These are phyloP conservation scores for Hippophae tibetana DNA, from an alignment of 306 rosid species.

Conservation along the genomic window DNA sequence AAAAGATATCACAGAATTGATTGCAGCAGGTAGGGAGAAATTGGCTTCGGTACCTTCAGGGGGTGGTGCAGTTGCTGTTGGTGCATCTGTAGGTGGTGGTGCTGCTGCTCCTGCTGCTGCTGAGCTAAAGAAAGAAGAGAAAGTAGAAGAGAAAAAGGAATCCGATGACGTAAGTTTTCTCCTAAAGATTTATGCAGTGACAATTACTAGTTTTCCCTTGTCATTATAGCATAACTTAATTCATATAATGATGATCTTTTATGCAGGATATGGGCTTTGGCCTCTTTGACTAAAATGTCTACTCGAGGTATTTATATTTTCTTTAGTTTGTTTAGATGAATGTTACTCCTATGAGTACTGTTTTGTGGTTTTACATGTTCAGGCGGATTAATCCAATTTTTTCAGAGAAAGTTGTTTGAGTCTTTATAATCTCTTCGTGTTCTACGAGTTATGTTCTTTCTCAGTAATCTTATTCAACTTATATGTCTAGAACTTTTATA, in stretches of 20 bases:
- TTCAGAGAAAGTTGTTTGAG: too few species aligned
- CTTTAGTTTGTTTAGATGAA: too few species aligned
- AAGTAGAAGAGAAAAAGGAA: constrained; percentile 71
- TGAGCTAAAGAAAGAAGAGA: constrained; percentile 69
- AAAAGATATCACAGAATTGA: constrained; percentile 55
- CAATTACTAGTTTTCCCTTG: background rate
- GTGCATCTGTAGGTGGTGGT: constrained; percentile 26
- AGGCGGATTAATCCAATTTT: too few species aligned
- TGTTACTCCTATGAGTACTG: too few species aligned
- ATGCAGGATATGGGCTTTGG: constrained; percentile 85
- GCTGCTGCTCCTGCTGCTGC: constrained; percentile 49
- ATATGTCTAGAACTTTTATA: too few species aligned
- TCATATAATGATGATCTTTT: background rate
- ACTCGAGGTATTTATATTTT: background rate
- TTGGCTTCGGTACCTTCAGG: constrained; percentile 69
- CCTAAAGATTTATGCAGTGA: background rate
- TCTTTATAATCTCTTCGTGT: too few species aligned
- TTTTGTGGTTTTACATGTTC: too few species aligned
- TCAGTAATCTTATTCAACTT: too few species aligned
- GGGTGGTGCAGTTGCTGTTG: constrained; percentile 35
- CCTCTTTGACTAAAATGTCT: constrained; percentile 53
- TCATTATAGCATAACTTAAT: constrained; percentile 5
- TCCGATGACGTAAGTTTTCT: constrained; percentile 57
- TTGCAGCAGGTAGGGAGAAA: constrained; percentile 63
- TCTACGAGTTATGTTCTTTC: too few species aligned